These are phyloP conservation scores for Exophiala sp. DNA, from an alignment of 2,329 filamentous ascomycete genomes.

Conservation along the genomic window DNA sequence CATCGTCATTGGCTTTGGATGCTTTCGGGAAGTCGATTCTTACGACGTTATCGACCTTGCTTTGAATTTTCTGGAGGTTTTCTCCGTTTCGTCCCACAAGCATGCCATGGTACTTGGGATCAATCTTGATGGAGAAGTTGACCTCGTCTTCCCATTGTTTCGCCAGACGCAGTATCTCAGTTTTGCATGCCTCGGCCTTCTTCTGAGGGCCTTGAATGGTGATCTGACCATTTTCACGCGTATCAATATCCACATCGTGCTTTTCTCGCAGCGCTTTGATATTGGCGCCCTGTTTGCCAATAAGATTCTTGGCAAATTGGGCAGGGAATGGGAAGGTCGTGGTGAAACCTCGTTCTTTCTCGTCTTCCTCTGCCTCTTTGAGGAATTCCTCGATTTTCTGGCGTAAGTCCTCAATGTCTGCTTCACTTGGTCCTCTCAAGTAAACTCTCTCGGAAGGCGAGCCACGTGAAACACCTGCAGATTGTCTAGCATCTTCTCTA, in stretches of 20 bases:
- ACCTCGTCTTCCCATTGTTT: conserved; percentile 88
- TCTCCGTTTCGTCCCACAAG: conserved; percentile 84
- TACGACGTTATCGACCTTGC: conserved; percentile 72
- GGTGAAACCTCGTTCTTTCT: conserved; percentile 87
- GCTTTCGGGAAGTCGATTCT: conserved; percentile 89
- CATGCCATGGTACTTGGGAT: conserved; percentile 89
- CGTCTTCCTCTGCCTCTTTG: conserved; percentile 83
- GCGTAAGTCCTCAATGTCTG: conserved; percentile 67
- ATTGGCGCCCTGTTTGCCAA: conserved; percentile 64
- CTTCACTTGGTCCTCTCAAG: conserved; percentile 63
- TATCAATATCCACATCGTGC: conserved; percentile 75
- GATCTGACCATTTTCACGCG: conserved; percentile 81
- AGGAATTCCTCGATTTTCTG: conserved; percentile 75
- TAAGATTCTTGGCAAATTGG: conserved; percentile 84
- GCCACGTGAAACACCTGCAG: conserved; percentile 12
- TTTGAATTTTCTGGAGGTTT: conserved; percentile 88
- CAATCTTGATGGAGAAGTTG: conserved; percentile 81
- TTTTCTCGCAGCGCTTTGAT: conserved; percentile 67
- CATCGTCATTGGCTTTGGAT: conserved; percentile 59
- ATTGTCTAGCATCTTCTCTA: conserved; percentile 9
- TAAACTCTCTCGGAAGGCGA: conserved; percentile 23
- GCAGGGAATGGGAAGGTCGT: conserved; percentile 89
- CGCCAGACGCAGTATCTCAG: conserved; percentile 73
- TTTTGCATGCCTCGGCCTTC: conserved; percentile 83
- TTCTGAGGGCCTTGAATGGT: conserved; percentile 94